These are phyloP conservation scores for Trichophyton simii DNA, from an alignment of 2,329 filamentous ascomycete species.

Conservation along the genomic window DNA sequence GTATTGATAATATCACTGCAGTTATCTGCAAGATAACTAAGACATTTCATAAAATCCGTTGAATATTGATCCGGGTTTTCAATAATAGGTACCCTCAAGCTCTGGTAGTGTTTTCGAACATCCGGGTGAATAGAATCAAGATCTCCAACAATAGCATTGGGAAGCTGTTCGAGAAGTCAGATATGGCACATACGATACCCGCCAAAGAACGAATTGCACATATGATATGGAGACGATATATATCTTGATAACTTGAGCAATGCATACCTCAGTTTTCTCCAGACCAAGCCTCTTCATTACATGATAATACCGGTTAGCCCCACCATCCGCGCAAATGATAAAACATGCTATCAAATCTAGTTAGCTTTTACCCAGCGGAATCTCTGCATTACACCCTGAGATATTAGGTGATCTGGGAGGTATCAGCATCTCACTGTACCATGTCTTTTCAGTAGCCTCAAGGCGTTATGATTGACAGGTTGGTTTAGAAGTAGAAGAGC, in stretches of 20 bases:
- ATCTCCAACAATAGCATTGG: constrained; percentile 73
- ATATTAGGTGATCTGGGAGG: background rate
- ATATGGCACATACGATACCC: background rate
- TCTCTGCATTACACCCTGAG: background rate
- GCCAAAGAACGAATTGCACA: background rate
- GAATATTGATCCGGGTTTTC: constrained; percentile 68
- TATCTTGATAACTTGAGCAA: background rate
- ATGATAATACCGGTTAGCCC: constrained; percentile 62
- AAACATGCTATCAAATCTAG: constrained; percentile 41
- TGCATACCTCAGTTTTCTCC: constrained; percentile 24
- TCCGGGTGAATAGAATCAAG: constrained; percentile 65
- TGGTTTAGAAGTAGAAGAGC: constrained; percentile 51
- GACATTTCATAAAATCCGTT: constrained; percentile 83
- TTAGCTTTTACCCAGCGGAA: background rate
- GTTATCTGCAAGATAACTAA: constrained; percentile 43
- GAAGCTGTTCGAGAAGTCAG: constrained; percentile 31
- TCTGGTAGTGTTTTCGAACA: constrained; percentile 54
- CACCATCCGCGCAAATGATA: constrained; percentile 78
- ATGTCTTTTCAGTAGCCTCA: constrained; percentile 26
- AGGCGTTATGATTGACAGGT: constrained; percentile 39
- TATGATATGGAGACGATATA: background rate
- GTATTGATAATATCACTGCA: constrained; percentile 10
- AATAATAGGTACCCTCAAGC: constrained; percentile 49
- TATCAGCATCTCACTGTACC: constrained; percentile 16
- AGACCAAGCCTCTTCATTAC: constrained; percentile 27